Evolutionary conservation across 2,329 filamentous ascomycete species (phyloP).

Genomic region (Ascochyta koolunga): DNA sequence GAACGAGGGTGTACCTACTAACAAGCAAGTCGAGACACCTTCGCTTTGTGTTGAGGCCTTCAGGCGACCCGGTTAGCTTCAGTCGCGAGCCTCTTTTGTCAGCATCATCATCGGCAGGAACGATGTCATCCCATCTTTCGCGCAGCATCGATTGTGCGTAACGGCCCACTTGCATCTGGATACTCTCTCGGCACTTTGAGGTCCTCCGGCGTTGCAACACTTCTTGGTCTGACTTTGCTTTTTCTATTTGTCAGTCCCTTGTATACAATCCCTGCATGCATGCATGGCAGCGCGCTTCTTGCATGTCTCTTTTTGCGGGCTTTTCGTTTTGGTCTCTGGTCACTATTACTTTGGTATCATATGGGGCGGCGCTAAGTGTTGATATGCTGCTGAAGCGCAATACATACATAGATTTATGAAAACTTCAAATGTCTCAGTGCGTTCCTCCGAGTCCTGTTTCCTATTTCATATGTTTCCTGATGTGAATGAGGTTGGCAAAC

Average conservation of each 20-base stretch:
- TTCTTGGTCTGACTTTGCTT: slow-evolving; percentile 3
- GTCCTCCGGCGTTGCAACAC: slow-evolving; percentile 9
- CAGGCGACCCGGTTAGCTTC: slow-evolving; percentile 50
- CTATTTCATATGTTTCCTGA: background rate
- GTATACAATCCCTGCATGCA: slow-evolving; percentile 22
- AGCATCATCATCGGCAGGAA: slow-evolving; percentile 25
- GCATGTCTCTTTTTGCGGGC: slow-evolving; percentile 19
- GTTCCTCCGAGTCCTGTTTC: background rate
- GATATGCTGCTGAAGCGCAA: slow-evolving; percentile 12
- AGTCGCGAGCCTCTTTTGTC: background rate
- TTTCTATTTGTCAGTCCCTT: slow-evolving; percentile 13
- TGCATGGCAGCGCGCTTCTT: slow-evolving; percentile 37
- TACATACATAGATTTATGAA: slow-evolving; percentile 17
- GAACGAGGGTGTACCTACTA: slow-evolving; percentile 71
- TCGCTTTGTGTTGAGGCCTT: slow-evolving; percentile 69
- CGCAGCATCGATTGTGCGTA: slow-evolving; percentile 15
- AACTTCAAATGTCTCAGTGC: background rate
- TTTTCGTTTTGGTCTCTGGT: background rate
- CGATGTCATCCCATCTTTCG: slow-evolving; percentile 23
- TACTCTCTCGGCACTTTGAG: slow-evolving; percentile 9
- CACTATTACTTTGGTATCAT: slow-evolving; percentile 8
- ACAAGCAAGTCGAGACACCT: slow-evolving; percentile 73
- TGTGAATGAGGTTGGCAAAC: no score
- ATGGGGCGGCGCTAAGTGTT: slow-evolving; percentile 10
- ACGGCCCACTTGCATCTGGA: slow-evolving; percentile 18